Evolutionary conservation across 2,329 filamentous ascomycete species (phyloP), one percentile per base, ranked within the genome.

Genomic region (Ceratocystis ficicola): DNA sequence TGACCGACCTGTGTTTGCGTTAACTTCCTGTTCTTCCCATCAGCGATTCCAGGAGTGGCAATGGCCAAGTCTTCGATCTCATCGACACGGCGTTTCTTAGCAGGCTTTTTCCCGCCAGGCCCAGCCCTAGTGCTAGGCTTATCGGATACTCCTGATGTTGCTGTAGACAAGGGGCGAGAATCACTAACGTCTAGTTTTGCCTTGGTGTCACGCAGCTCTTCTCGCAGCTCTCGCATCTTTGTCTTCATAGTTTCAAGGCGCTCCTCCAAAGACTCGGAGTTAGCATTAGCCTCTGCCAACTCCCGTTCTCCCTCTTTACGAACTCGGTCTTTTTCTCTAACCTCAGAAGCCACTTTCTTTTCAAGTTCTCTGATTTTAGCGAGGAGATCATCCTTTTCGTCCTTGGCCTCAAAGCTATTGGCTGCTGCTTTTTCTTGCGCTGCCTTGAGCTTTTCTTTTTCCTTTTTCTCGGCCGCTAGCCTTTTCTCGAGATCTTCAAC

Each of bases 211-310:
- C 72, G 72, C 5, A 78, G 72, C 64, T 78, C 76, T 2, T 72
- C 71, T n/a, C 76, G 76, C 25, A 76, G 75, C 72, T 86, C 82
- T 72, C 89, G 90, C 30, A 94, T 80, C 73, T 91, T 92, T 65
- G 81, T 80, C 71, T 85, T 85, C 72, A 89, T 81, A 22, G 83
- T 83, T 64, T 84, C 85, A 17, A 94, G 75, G 69, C 87, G 88
- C 69, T 86, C 85, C 69, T 92, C 87, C 0, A 91, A 78, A 12
- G 84, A 79, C 3, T 85, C 80, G 64, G 82, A 84, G 69, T 86
- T 81, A 5, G 80, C 80, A 57, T 87, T 83, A 60, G 82, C 82
- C 68, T 88, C 85, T 2, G 80, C 77, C 6, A 84, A 73, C 15
- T 82, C 81, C 68, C 83, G 82, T 65, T 84, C 80, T 60, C 75